Evolutionary conservation across 1,139 yeast species (phyloP).

Genomic region (Blastobotrys apis): DNA sequence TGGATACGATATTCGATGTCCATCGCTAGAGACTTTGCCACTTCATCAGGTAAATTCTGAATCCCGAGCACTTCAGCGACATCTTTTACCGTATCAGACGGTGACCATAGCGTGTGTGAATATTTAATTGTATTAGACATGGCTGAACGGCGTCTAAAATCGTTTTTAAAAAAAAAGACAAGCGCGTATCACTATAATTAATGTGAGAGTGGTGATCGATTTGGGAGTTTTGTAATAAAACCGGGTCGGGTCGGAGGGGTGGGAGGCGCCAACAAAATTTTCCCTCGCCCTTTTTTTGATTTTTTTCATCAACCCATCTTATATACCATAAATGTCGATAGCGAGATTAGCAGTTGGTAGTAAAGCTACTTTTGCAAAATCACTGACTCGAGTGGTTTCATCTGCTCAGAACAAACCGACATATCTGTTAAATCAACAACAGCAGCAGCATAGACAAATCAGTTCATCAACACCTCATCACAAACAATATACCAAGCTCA

Average conservation of each 20-base stretch:
- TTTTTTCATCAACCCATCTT: not conserved
- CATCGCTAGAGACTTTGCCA: slow-evolving; percentile 93
- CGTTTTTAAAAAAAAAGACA: not conserved
- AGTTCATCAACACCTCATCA: too few relatives aligned
- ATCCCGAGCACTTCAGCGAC: slow-evolving; percentile 92
- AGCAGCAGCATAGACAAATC: not conserved
- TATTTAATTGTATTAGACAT: slow-evolving; percentile 40
- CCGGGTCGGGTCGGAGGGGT: too few relatives aligned
- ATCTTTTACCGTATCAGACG: slow-evolving; percentile 93
- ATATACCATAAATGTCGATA: slow-evolving; percentile 6
- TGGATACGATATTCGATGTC: slow-evolving; percentile 96
- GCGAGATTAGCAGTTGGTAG: slow-evolving; percentile 13
- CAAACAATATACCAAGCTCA: not conserved
- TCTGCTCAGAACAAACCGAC: slow-evolving; percentile 5
- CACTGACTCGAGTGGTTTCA: slow-evolving; percentile 11
- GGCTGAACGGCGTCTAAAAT: not conserved
- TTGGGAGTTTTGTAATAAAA: not conserved
- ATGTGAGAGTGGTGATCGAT: not conserved
- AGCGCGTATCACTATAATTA: too few relatives aligned
- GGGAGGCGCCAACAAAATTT: not conserved
- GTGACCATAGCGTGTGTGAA: slow-evolving; percentile 96
- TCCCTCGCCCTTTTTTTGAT: not conserved
- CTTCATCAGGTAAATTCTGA: slow-evolving; percentile 76
- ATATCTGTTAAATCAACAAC: slow-evolving; percentile 5
- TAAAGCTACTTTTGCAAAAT: slow-evolving; percentile 12